These are phyloP conservation scores for Karstenula rhodostoma DNA, from an alignment of 2,329 filamentous ascomycete species.

Conservation along the genomic window DNA sequence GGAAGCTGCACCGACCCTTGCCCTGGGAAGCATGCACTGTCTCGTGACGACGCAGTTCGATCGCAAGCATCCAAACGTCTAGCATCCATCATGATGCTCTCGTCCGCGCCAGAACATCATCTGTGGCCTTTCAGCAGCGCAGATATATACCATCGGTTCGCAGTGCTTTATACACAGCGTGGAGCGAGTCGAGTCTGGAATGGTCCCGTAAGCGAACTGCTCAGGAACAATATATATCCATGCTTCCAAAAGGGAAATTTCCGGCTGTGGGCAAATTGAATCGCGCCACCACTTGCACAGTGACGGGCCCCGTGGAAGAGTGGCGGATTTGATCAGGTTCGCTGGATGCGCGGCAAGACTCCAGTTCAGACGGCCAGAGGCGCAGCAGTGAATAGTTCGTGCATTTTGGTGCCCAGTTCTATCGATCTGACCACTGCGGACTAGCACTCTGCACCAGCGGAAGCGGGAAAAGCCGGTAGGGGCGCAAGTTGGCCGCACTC, in stretches of 20 bases:
- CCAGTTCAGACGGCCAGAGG: background rate
- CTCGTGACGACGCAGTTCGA: background rate
- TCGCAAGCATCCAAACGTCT: background rate
- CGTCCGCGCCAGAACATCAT: background rate
- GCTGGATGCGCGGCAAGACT: background rate
- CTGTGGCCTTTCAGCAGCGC: constrained; percentile 1
- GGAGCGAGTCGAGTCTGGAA: constrained; percentile 23
- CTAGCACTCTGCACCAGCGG: constrained; percentile 4
- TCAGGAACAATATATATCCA: constrained; percentile 21
- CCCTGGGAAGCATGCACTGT: background rate
- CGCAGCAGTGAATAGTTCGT: constrained; percentile 1
- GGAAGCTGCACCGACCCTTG: background rate
- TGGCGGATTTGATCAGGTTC: background rate
- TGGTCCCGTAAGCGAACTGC: constrained; percentile 26
- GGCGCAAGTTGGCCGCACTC: background rate
- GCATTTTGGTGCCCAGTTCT: background rate
- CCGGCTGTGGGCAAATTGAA: constrained; percentile 1
- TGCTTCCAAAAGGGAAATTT: constrained; percentile 1
- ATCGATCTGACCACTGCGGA: background rate
- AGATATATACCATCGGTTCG: background rate
- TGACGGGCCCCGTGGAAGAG: background rate
- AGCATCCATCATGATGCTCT: background rate
- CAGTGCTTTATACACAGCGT: constrained; percentile 21
- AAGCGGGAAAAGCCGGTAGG: constrained; percentile 10
- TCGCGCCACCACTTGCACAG: background rate